A percentile compares a stretch with the other conserved stretches of the same genome.
These are phyloP conservation scores for Rhodotorula sp. DNA, from an alignment of 1,284 basidiomycete species.

Conservation along the genomic window DNA sequence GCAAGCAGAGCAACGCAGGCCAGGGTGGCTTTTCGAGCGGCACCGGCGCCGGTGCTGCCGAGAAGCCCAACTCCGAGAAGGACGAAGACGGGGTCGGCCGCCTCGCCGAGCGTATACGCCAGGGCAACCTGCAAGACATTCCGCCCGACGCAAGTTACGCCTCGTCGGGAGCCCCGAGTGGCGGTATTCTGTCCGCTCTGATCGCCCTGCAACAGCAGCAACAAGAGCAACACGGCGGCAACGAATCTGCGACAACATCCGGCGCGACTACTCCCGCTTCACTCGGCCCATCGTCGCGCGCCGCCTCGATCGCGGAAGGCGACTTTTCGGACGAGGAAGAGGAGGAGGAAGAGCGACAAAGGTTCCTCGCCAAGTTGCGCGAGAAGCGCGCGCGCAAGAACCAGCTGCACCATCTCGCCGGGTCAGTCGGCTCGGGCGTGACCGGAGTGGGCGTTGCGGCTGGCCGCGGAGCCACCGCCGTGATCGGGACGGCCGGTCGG, in stretches of 20 bases:
- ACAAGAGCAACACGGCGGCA: neutral
- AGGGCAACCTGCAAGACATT: conserved; percentile 21
- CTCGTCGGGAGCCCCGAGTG: conserved; percentile 16
- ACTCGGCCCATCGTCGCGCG: conserved; percentile 17
- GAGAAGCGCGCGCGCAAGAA: conserved; percentile 32
- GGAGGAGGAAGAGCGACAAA: conserved; percentile 41
- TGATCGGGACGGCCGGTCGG: conserved; percentile 23
- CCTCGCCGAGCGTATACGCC: conserved; percentile 7
- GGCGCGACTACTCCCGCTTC: conserved; percentile 34
- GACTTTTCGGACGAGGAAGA: conserved; percentile 43
- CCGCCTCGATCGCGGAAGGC: conserved; percentile 21
- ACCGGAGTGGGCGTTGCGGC: conserved; percentile 25
- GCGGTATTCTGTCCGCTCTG: conserved; percentile 44
- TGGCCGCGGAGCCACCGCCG: conserved; percentile 20
- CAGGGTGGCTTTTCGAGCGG: conserved; percentile 34
- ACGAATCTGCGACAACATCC: conserved; percentile 14
- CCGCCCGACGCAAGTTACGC: conserved; percentile 13
- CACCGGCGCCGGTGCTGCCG: neutral
- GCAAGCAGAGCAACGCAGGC: conserved; percentile 44
- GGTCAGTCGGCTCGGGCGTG: conserved; percentile 13
- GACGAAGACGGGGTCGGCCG: conserved; percentile 22
- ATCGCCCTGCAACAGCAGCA: conserved; percentile 42
- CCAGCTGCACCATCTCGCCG: conserved; percentile 23
- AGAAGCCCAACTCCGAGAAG: conserved; percentile 6
- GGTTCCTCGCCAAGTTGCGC: conserved; percentile 41